Percentiles rank a stretch among this genome's conserved stretches.
Conservation (phyloP, 1,139 yeast species). For the Protomyces macrosporus region DNA sequence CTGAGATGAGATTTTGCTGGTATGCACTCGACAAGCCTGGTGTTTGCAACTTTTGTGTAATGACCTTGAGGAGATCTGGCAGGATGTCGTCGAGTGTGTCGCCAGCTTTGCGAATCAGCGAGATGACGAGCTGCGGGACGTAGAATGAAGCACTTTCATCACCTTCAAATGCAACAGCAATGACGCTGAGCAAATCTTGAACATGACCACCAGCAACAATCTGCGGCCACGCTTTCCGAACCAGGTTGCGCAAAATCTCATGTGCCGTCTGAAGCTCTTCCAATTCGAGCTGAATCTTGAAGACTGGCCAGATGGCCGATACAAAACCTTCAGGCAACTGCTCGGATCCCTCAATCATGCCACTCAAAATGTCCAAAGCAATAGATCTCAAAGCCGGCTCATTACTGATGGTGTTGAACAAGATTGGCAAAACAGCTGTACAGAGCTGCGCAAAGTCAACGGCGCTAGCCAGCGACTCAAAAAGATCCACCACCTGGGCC, state of each 20-base stretch:
- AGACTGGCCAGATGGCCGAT: slow-evolving; percentile 26
- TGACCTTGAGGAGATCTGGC: slow-evolving; percentile 22
- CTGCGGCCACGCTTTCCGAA: slow-evolving; percentile 24
- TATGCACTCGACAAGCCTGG: slow-evolving; percentile 22
- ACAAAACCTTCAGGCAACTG: slow-evolving; percentile 26
- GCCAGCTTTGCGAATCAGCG: slow-evolving; percentile 25
- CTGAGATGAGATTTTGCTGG: slow-evolving; percentile 24
- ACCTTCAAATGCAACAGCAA: slow-evolving; percentile 14
- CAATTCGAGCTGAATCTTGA: slow-evolving; percentile 14
- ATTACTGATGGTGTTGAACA: slow-evolving; percentile 13
- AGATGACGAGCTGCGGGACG: slow-evolving; percentile 24
- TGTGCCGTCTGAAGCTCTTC: slow-evolving; percentile 28
- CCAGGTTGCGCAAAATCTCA: slow-evolving; percentile 22
- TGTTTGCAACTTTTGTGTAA: slow-evolving; percentile 5
- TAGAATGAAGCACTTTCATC: slow-evolving; percentile 18
- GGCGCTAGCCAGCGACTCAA: slow-evolving; percentile 26
- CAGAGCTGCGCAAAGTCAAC: slow-evolving; percentile 22
- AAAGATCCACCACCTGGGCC: slow-evolving; percentile 28
- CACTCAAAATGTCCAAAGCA: slow-evolving; percentile 25
- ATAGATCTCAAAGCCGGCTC: slow-evolving; percentile 18
- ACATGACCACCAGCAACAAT: slow-evolving; percentile 18
- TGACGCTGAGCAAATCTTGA: slow-evolving; percentile 6
- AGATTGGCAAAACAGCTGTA: slow-evolving; percentile 20
- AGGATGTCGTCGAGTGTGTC: slow-evolving; percentile 10
- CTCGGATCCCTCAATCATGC: slow-evolving; percentile 28